Evolutionary conservation across 1,139 yeast species (phyloP).

Genomic region (Protomyces inouyei): DNA sequence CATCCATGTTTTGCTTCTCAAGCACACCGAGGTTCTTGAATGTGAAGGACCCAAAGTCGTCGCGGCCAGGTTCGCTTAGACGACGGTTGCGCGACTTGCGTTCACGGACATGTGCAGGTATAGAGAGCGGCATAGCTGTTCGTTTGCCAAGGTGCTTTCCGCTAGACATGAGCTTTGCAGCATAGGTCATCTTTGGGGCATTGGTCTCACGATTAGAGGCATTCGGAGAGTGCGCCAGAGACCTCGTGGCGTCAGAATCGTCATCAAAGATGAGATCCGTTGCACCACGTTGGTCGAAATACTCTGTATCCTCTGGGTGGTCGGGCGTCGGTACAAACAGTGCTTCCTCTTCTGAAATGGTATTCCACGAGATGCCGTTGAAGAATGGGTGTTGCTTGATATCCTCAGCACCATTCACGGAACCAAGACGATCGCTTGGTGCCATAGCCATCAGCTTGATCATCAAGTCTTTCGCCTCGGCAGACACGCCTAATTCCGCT

Average conservation of each 20-base stretch:
- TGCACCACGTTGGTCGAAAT: constrained; percentile 90
- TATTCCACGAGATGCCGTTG: constrained; percentile 65
- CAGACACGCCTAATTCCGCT: constrained; percentile 45
- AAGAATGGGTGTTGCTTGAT: constrained; percentile 76
- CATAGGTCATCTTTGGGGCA: constrained; percentile 7
- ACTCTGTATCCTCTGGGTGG: constrained; percentile 84
- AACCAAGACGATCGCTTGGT: constrained; percentile 66
- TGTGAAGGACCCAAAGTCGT: constrained; percentile 89
- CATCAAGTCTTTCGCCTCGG: constrained; percentile 71
- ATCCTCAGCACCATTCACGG: constrained; percentile 63
- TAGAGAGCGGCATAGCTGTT: constrained; percentile 44
- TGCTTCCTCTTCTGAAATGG: constrained; percentile 67
- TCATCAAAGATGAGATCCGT: constrained; percentile 48
- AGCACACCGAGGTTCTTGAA: constrained; percentile 83
- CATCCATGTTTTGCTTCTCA: constrained; percentile 91
- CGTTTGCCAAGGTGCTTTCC: constrained; percentile 1
- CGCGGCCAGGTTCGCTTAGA: constrained; percentile 54
- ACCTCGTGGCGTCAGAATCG: constrained; percentile 30
- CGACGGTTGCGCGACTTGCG: constrained; percentile 55
- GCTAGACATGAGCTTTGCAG: neutral
- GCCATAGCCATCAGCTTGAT: constrained; percentile 55
- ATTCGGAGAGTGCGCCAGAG: constrained; percentile 13
- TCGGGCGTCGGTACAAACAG: constrained; percentile 76
- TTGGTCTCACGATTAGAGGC: constrained; percentile 7
- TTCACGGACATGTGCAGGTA: constrained; percentile 56